phyloP scores from a whole-genome alignment of 1,284 basidiomycete species.

The Irpex sp. region DNA sequence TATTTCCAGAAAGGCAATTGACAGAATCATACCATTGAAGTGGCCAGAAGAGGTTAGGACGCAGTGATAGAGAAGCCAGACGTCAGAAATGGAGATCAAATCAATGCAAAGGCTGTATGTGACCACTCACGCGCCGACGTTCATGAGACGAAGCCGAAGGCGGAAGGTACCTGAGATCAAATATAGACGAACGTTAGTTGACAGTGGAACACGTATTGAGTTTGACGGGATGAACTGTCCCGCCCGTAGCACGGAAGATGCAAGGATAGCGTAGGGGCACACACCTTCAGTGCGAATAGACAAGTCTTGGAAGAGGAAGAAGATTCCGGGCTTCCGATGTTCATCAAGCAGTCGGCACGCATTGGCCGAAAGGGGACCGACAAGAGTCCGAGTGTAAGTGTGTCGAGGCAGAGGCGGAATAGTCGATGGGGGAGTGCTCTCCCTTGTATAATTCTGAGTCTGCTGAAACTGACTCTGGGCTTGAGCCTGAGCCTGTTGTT shows the following conservation, averaged over 20 bases:
- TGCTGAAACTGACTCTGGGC: constrained; percentile 26
- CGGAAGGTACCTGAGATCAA: constrained; percentile 60
- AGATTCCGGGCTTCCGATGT: constrained; percentile 79
- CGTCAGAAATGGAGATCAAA: constrained; percentile 16
- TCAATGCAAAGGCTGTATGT: constrained; percentile 4
- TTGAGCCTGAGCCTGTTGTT: constrained; percentile 12
- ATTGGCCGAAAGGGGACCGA: constrained; percentile 83
- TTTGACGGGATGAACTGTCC: constrained; percentile 1
- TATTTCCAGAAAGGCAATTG: constrained; percentile 24
- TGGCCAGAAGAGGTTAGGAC: constrained; percentile 14
- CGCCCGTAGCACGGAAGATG: constrained; percentile 2
- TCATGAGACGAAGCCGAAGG: constrained; percentile 78
- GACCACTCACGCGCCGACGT: constrained; percentile 74
- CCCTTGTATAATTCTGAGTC: constrained; percentile 25
- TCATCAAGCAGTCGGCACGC: constrained; percentile 82
- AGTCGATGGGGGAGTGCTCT: constrained; percentile 31
- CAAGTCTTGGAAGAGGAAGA: constrained; percentile 86
- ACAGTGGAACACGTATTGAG: constrained; percentile 13
- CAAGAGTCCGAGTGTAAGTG: constrained; percentile 81
- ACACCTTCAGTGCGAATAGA: constrained; percentile 82
- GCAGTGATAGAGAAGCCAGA: constrained; percentile 11
- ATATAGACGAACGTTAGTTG: constrained; percentile 15
- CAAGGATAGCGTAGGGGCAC: constrained; percentile 16
- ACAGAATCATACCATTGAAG: constrained; percentile 13
- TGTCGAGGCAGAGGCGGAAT: constrained; percentile 51